Evolutionary conservation across 371 early-diverging fungal genomes (phyloP), one percentile per base, ranked within the genome.

Genomic region (Enteropsectra breve): DNA sequence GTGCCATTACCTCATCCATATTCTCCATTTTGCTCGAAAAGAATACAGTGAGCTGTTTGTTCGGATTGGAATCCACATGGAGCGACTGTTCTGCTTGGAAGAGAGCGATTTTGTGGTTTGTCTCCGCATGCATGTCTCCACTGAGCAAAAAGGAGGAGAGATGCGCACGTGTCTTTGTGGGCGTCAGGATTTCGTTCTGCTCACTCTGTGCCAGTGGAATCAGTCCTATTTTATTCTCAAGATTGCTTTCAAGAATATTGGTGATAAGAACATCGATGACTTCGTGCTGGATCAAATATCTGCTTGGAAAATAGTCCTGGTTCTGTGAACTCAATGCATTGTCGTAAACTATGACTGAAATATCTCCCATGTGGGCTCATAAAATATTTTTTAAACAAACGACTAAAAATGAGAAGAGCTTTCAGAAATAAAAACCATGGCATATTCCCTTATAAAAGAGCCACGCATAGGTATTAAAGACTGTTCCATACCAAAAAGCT

Each of bases 281-380:
- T 80, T 96, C 97, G 56, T 85, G 85, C 79, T 95, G 95, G 52
- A 92, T 90, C 69, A 88, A 87, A 72, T 88, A 80, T 71, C 97
- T 86, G 37, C 86, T 88, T 28, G 95, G 95, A 60, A 87, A 87
- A 80, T 90, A 95, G 77, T 96, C 97, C 69, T 92, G 94, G 73
- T 94, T 94, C 74, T 75, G 76, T 37, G 70, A 66, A 29, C 46
- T 49, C 33, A 73, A 37, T 28, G 71, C 49, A 63, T 78, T 78
- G 38, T 78, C 78, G 28, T 73, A 46, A 24, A 78, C 43, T 26
- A 78, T 57, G 15, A 69, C 60, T 32, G 63, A 57, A 50, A 61
- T 63, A 47, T 71, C 69, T 59, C 69, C 68, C 76, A 76, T 76
- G 4, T 37, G 53, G 58, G 56, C 23, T 6, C 11, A 23, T 15